Percentiles rank a stretch among this genome's conserved stretches.
Conservation (phyloP, 2,329 filamentous ascomycete genomes). For the Madurella fahalii region DNA sequence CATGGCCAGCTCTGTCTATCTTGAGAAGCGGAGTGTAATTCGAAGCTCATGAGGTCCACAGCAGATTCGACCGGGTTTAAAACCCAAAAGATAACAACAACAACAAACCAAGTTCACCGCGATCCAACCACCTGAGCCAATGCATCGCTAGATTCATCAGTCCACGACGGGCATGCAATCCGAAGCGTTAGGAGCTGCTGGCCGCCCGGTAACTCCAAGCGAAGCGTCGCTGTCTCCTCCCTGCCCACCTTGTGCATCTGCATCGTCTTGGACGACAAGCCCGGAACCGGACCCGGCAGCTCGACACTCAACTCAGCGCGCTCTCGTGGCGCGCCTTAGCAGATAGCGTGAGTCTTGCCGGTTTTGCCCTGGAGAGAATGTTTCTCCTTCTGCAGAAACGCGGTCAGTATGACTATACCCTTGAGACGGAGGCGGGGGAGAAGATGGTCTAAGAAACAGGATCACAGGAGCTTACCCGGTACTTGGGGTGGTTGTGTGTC, state of each 20-base stretch:
- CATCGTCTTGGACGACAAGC: background rate
- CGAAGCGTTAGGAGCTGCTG: constrained; percentile 10
- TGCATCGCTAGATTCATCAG: constrained; percentile 4
- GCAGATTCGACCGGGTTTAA: too few species aligned
- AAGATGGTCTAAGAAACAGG: background rate
- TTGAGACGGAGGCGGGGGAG: background rate
- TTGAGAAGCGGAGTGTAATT: too few species aligned
- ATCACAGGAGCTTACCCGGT: constrained; percentile 37
- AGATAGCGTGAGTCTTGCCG: constrained; percentile 85
- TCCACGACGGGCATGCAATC: constrained; percentile 18
- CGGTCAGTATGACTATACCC: constrained; percentile 13
- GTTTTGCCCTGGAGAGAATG: constrained; percentile 87
- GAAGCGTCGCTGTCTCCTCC: constrained; percentile 7
- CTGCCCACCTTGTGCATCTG: background rate
- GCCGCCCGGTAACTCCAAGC: constrained; percentile 9
- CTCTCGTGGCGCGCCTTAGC: constrained; percentile 45
- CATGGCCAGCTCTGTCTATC: too few species aligned
- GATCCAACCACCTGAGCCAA: background rate
- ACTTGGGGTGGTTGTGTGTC: constrained; percentile 49
- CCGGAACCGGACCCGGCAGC: background rate
- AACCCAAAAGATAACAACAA: background rate
- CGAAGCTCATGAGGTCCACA: too few species aligned
- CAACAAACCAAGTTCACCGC: background rate
- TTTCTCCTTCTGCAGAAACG: constrained; percentile 57
- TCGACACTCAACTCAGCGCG: constrained; percentile 2